Conservation (phyloP, 768 basidiomycete genomes). For the Lactarius sanguifluus region DNA sequence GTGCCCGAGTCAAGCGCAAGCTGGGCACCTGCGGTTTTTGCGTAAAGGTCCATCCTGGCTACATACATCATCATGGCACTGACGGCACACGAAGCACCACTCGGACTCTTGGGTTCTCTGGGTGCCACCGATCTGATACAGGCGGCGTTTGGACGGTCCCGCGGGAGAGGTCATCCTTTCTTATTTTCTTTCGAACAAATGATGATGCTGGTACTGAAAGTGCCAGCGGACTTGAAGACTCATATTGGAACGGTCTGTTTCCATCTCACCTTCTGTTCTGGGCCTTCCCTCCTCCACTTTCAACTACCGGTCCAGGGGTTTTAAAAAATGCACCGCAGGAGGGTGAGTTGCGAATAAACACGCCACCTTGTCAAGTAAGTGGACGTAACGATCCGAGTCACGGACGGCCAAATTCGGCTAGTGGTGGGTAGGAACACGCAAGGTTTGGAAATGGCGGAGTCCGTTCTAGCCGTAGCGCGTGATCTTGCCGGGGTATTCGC, state of each 20-base stretch:
- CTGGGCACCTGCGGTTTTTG: slow-evolving; percentile 10
- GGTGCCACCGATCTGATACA: slow-evolving; percentile 29
- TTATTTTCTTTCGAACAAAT: slow-evolving; percentile 20
- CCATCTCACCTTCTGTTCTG: slow-evolving; percentile 19
- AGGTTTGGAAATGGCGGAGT: slow-evolving; percentile 26
- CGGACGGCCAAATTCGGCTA: slow-evolving; percentile 26
- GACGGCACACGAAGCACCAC: slow-evolving; percentile 26
- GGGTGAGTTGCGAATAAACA: slow-evolving; percentile 8
- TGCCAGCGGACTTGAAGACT: slow-evolving; percentile 26
- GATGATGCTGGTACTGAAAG: slow-evolving; percentile 20
- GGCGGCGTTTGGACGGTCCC: slow-evolving; percentile 27
- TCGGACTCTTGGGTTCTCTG: slow-evolving; percentile 22
- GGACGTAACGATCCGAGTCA: slow-evolving; percentile 29
- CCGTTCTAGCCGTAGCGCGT: slow-evolving; percentile 28
- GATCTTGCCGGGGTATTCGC: slow-evolving; percentile 23
- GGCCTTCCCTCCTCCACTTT: slow-evolving; percentile 12
- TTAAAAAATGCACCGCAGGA: slow-evolving; percentile 17
- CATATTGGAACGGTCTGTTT: slow-evolving; percentile 23
- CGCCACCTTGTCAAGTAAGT: slow-evolving; percentile 24
- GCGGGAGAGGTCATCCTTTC: slow-evolving; percentile 20
- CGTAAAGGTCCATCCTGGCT: slow-evolving; percentile 13
- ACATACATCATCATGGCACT: slow-evolving; percentile 21
- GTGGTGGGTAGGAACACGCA: slow-evolving; percentile 20
- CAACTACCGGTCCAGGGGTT: slow-evolving; percentile 25
- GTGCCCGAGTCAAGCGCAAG: slow-evolving; percentile 8